These are phyloP conservation scores for Fusarium protoensiforme DNA, from an alignment of 2,329 filamentous ascomycete genomes.

Conservation along the genomic window DNA sequence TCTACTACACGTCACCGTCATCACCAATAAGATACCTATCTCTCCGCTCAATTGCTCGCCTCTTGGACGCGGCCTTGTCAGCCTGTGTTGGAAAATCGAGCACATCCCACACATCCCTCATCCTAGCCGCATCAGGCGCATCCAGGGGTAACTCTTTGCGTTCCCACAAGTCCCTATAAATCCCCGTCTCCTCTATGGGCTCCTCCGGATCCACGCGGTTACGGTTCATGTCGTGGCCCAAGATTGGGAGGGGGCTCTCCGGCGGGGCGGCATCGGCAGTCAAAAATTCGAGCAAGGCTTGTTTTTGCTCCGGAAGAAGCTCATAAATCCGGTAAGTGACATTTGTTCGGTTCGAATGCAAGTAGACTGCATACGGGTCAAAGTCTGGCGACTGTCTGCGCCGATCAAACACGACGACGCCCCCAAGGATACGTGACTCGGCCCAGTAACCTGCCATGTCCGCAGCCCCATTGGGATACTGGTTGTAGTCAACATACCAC, in stretches of 20 bases:
- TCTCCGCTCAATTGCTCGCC: neutral
- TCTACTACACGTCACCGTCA: neutral
- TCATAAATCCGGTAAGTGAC: conserved; percentile 2
- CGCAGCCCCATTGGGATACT: neutral
- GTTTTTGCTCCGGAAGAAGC: neutral
- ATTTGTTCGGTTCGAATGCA: neutral
- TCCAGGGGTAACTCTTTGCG: neutral
- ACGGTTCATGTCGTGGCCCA: neutral
- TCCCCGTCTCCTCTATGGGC: neutral
- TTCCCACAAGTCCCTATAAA: neutral
- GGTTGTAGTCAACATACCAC: neutral
- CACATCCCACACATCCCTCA: neutral
- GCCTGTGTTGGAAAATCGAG: neutral
- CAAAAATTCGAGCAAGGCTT: neutral
- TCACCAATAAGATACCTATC: neutral
- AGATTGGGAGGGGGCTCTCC: neutral
- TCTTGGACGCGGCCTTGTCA: neutral
- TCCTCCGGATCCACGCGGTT: conserved; percentile 5
- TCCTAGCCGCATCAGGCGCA: neutral
- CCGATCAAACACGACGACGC: conserved; percentile 3
- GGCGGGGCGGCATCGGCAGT: neutral
- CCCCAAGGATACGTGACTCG: neutral
- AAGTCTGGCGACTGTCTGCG: neutral
- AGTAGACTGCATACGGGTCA: conserved; percentile 1
- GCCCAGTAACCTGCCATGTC: conserved; percentile 12